Base-by-base conservation (phyloP, 768 basidiomycete genomes). In the Cubamyces sp. region DNA sequence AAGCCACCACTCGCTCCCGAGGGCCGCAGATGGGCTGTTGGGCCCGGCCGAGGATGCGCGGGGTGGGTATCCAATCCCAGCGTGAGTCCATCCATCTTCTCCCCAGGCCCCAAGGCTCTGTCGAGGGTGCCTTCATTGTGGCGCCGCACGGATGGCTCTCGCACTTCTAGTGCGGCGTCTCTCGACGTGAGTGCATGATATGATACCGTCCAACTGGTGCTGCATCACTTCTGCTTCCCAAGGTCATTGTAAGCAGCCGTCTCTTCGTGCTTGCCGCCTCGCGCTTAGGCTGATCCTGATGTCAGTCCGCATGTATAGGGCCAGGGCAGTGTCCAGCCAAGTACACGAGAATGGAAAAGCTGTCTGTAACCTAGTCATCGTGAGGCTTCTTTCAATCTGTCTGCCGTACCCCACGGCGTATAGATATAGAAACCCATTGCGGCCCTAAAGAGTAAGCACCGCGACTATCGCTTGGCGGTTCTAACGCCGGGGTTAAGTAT, bases 121-220 rank as follows among this genome's bases (percentile, higher is more conserved):
- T 25, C 43, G 46, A 37, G 8, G 1, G 26, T 52, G 9, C 48
- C 18, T 14, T 19, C 40, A 26, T 25, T 15, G 34, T 48, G 56
- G 50, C 47, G 51, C 58, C 50, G 45, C 21, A 25, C 41, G 21
- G 21, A 55, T 50, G 46, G 25, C 21, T 21, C n/a, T 25, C 45
- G 21, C 28, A n/a, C 57, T 58, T 58, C 56, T 58, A 54, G 46
- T 40, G 53, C 57, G 57, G 42, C 28, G 41, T 23, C 46, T 34
- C 41, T 16, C 28, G 52, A 49, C 21, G 23, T 48, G 21, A 5
- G 28, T 49, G 53, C 41, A 48, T 64, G 62, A 59, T 64, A 21
- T 46, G 39, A 49, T 48, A 39, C 57, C 41, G 57, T 41, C 45
- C 43, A 43, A 26, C 16, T 55, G 57, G 51, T 54, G 30, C 51